Evolutionary conservation across 1,284 basidiomycete genomes (phyloP).

Genomic region (Ceratobasidium theobromae): DNA sequence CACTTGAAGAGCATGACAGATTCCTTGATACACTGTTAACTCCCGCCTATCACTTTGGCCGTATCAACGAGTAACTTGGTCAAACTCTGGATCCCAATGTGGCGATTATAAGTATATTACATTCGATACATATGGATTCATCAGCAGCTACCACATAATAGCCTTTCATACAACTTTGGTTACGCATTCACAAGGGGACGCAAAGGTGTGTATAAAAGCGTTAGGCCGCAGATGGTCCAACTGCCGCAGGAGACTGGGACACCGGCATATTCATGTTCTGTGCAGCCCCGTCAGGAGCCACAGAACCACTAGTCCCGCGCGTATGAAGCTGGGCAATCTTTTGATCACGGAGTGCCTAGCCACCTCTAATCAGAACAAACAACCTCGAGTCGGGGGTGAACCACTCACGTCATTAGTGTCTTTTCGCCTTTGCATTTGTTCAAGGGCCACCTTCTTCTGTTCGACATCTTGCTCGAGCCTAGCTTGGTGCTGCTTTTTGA

Average conservation of each 20-base stretch:
- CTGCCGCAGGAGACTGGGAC: constrained; percentile 1
- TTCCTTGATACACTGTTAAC: constrained; percentile 27
- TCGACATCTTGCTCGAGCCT: constrained; percentile 17
- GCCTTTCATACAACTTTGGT: neutral
- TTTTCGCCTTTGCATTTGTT: constrained; percentile 18
- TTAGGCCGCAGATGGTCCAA: constrained; percentile 22
- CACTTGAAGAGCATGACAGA: constrained; percentile 33
- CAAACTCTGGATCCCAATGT: too few species aligned
- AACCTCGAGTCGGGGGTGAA: neutral
- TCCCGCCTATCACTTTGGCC: neutral
- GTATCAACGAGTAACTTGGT: neutral
- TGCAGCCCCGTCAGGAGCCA: neutral
- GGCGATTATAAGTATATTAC: neutral
- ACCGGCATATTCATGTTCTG: constrained; percentile 14
- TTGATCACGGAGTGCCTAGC: constrained; percentile 26
- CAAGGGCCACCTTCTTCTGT: constrained; percentile 21
- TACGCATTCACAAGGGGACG: too few species aligned
- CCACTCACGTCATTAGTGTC: constrained; percentile 24
- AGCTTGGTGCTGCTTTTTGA: constrained; percentile 29
- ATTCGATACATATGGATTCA: neutral
- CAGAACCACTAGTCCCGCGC: neutral
- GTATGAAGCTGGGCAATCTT: constrained; percentile 29
- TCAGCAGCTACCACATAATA: constrained; percentile 10
- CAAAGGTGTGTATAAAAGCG: too few species aligned
- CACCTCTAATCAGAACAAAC: neutral